A percentile compares a stretch with the other conserved stretches of the same genome.
Evolutionary conservation across 2,329 filamentous ascomycete species (phyloP).

Genomic region (Aspergillus tanneri): DNA sequence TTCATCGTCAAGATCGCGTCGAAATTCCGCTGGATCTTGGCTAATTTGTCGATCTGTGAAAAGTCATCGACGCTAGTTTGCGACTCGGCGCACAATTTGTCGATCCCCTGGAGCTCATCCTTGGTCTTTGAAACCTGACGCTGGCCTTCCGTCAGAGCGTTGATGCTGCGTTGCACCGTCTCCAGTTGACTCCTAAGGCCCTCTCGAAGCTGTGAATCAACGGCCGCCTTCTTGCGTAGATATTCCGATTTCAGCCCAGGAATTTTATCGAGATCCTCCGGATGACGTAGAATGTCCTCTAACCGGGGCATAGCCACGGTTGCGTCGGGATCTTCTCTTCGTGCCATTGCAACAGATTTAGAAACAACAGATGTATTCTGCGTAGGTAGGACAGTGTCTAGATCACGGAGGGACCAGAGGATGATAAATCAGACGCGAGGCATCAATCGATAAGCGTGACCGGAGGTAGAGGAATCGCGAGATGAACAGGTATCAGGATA

Average conservation of each 20-base stretch:
- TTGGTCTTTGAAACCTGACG: slow-evolving; percentile 90
- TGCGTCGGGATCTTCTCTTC: slow-evolving; percentile 54
- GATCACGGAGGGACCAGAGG: background rate
- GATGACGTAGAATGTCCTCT: slow-evolving; percentile 87
- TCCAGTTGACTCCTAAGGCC: slow-evolving; percentile 90
- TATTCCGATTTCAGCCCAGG: slow-evolving; percentile 86
- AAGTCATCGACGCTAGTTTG: slow-evolving; percentile 98
- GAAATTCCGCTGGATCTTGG: slow-evolving; percentile 78
- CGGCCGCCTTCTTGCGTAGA: slow-evolving; percentile 84
- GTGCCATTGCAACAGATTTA: slow-evolving; percentile 39
- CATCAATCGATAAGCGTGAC: no score
- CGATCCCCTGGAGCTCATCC: slow-evolving; percentile 98
- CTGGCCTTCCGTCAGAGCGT: slow-evolving; percentile 81
- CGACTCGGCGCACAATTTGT: slow-evolving; percentile 93
- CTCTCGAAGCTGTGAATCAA: slow-evolving; percentile 85
- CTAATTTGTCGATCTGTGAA: slow-evolving; percentile 68
- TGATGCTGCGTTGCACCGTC: slow-evolving; percentile 91
- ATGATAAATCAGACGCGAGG: no score
- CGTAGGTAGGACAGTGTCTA: background rate
- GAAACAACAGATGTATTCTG: no score
- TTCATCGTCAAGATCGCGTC: slow-evolving; percentile 92
- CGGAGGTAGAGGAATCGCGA: no score
- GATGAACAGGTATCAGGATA: no score
- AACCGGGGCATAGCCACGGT: slow-evolving; percentile 69
- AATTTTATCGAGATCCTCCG: slow-evolving; percentile 97